Conservation (phyloP, 371 early-diverging fungal species). For the Mortierella polycephala region DNA sequence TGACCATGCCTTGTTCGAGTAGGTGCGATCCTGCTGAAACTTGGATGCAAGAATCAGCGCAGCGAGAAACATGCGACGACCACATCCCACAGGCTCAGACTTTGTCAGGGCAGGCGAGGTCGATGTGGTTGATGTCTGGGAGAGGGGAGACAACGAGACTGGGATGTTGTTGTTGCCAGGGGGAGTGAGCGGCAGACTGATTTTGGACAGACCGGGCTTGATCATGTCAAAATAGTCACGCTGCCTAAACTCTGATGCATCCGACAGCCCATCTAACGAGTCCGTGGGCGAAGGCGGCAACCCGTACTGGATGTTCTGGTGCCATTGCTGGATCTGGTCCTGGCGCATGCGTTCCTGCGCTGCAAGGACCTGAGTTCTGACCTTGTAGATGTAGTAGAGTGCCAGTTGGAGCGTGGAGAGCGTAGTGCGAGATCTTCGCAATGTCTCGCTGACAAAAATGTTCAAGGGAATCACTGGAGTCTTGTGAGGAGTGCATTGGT, state of each 20-base stretch:
- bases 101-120: conserved; percentile 47
- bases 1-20: conserved; percentile 86
- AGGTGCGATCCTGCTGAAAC: conserved; percentile 83
- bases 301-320: conserved; percentile 27
- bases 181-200: conserved; percentile 36
- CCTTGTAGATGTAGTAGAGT: conserved; percentile 74
- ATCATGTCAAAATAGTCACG: conserved; percentile 43
- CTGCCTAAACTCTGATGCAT: conserved; percentile 23
- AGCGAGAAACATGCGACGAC: conserved; percentile 85
- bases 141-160: conserved; percentile 33
- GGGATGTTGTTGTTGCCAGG: conserved; percentile 47
- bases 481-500: conserved; percentile 27
- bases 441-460: conserved; percentile 79
- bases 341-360: conserved; percentile 46
- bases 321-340: conserved; percentile 46
- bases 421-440: conserved; percentile 80
- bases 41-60: conserved; percentile 84
- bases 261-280: conserved; percentile 31
- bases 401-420: conserved; percentile 83
- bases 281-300: conserved; percentile 39
- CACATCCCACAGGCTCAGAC: conserved; percentile 67
- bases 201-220: conserved; percentile 15
- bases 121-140: conserved; percentile 18
- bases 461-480: conserved; percentile 71
- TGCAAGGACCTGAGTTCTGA: conserved; percentile 46